Base-by-base conservation (phyloP, 164 flowering plant genomes). In the Annona cherimola region DNA sequence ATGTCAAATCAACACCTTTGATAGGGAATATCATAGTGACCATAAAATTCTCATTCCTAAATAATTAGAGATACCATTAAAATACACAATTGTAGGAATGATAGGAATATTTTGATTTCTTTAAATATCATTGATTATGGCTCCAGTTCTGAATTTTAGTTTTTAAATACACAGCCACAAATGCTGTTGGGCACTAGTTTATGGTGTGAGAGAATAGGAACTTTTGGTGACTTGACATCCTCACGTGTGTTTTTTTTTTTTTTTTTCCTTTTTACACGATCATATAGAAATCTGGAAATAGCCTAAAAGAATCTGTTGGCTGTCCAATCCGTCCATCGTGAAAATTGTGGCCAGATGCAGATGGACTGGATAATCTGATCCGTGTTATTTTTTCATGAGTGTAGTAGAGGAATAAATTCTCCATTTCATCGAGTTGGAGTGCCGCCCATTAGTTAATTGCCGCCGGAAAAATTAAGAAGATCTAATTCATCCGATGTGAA, bases 151-250 rank as follows among this genome's bases (percentile, higher is more conserved):
- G 9, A 5, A 50, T 50, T 50, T 50, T 50, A 9, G 14, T 50
- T 50, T 50, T 50, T 70, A 61, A 45, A 63, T 35, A 20, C n/a
- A 44, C 45, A 63, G 64, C 59, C 72, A 68, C 20, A 64, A 35
- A 81, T 79, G 76, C 78, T 81, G 78, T 64, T 79, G 77, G 18
- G 70, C 81, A 79, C 84, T 78, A 76, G 35, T 59, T 71, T 50
- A 50, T 5, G 14, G 57, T 50, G 57, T 11, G 14, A 16, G 57
- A 50, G 57, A 50, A 50, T 50, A 50, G 57, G 14, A 50, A 16
- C 57, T 50, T 50, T 50, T 5, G 57, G 11, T 50, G 57, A 50
- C 57, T 50, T 50, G 57, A 50, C 57, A 50, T 50, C 57, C 11
- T 50, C 2, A 7, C 14, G 57, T 50, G 9, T 50, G 4, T 50